These are phyloP conservation scores for Penicillium decumbens DNA, from an alignment of 2,329 filamentous ascomycete species.

Conservation along the genomic window DNA sequence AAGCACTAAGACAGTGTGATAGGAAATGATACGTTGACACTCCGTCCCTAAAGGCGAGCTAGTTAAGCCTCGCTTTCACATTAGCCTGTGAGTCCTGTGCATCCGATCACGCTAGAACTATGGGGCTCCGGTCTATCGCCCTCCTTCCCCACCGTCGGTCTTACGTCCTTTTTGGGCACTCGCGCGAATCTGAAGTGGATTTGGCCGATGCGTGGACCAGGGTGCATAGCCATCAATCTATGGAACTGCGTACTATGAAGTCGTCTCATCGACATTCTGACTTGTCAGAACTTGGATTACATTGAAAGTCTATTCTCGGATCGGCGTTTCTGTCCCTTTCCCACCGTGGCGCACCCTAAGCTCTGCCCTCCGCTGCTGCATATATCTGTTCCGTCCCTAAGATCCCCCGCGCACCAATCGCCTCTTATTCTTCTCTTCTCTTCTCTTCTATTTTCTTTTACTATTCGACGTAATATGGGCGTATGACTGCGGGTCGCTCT, in stretches of 20 bases:
- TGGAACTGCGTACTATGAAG: not conserved
- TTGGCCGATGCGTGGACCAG: not conserved
- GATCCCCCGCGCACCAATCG: not conserved
- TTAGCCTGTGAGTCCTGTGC: constrained; percentile 4
- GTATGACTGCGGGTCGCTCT: not conserved
- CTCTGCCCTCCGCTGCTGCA: not conserved
- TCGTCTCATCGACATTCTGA: constrained; percentile 3
- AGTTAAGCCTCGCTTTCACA: not conserved
- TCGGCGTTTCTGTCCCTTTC: not conserved
- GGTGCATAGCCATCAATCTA: constrained; percentile 5
- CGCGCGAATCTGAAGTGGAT: constrained; percentile 7
- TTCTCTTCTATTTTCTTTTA: constrained; percentile 1
- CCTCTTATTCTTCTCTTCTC: not conserved
- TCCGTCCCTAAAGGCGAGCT: constrained; percentile 1
- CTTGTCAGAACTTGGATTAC: not conserved
- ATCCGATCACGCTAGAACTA: constrained; percentile 17
- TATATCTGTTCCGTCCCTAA: not conserved
- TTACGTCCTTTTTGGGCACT: constrained; percentile 18
- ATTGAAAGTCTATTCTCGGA: not conserved
- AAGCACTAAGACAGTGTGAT: not conserved
- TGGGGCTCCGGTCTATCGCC: constrained; percentile 21
- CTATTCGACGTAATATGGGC: not conserved
- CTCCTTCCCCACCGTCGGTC: constrained; percentile 15
- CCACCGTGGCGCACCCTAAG: not conserved
- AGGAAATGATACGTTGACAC: not conserved